These are phyloP conservation scores for Posidonia oceanica DNA, from an alignment of 116 monocot genomes.

Conservation along the genomic window DNA sequence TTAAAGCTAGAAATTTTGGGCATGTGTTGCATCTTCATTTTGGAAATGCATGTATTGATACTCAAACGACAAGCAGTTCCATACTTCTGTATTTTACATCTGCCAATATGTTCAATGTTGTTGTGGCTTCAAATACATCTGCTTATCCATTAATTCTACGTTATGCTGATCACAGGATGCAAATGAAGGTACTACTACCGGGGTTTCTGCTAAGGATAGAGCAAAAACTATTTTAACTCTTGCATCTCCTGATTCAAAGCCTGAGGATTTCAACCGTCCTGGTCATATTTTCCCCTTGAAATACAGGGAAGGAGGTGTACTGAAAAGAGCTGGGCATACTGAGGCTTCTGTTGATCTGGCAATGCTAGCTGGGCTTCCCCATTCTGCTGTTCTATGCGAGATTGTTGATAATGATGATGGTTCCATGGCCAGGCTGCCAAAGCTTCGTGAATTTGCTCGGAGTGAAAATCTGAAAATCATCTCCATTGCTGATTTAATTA, in stretches of 20 bases:
- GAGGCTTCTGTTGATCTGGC: conserved; percentile 96
- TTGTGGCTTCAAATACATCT: not conserved
- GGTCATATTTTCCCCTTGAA: conserved; percentile 97
- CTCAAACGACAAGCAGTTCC: too few species aligned
- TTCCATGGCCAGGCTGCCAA: conserved; percentile 92
- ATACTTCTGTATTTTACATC: too few species aligned
- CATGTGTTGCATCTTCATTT: too few species aligned
- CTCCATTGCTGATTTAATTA: conserved; percentile 87
- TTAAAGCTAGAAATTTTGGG: too few species aligned
- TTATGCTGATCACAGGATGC: conserved; percentile 53
- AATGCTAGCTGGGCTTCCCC: conserved; percentile 69
- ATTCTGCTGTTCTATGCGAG: conserved; percentile 77
- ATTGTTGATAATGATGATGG: conserved; percentile 93
- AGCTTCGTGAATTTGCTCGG: conserved; percentile 74
- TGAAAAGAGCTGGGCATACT: conserved; percentile 96
- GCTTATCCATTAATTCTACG: not conserved
- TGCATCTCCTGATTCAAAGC: conserved; percentile 65
- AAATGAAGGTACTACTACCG: conserved; percentile 87
- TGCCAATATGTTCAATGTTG: not conserved
- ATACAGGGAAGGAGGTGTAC: conserved; percentile 89
- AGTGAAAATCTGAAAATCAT: conserved; percentile 84
- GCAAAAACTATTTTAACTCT: conserved; percentile 67
- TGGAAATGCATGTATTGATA: too few species aligned
- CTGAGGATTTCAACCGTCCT: conserved; percentile 88
- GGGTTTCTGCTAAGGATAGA: conserved; percentile 95